Conservation (phyloP, 495 filamentous ascomycete genomes). For the Mytilinidion resinicola region DNA sequence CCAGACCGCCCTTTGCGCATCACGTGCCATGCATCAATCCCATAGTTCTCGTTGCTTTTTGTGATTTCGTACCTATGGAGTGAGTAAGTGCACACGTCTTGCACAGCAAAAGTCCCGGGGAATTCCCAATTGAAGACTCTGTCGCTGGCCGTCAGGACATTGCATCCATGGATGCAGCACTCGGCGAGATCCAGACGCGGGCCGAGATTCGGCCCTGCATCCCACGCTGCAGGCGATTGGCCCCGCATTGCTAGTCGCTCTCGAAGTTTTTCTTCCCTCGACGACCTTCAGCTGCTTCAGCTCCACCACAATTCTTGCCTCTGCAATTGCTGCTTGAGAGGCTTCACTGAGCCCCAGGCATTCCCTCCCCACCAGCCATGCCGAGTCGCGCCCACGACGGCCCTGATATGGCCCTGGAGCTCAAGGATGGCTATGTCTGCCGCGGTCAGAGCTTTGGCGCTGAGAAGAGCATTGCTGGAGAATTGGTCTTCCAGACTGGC, state of each 20-base stretch:
- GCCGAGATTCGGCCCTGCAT: too few species aligned
- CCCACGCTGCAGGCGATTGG: too few species aligned
- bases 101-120: too few species aligned
- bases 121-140: too few species aligned
- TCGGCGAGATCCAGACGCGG: too few species aligned
- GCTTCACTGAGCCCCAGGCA: conserved; percentile 11
- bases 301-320: background rate
- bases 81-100: too few species aligned
- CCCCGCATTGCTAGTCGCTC: background rate
- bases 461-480: conserved; percentile 82
- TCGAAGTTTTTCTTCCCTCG: background rate
- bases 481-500: conserved; percentile 98
- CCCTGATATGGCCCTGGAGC: conserved; percentile 64
- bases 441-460: conserved; percentile 94
- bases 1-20: too few species aligned
- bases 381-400: conserved; percentile 7
- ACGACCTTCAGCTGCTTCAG: background rate
- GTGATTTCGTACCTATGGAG: too few species aligned
- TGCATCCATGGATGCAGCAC: too few species aligned
- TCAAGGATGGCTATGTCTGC: conserved; percentile 82
- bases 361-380: conserved; percentile 16
- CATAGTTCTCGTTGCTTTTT: too few species aligned
- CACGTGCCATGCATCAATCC: too few species aligned
- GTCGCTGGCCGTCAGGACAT: too few species aligned
- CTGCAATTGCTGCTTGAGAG: conserved; percentile 9